Evolutionary conservation across 1,284 basidiomycete genomes (phyloP).

Genomic region (Pholiota adiposa): DNA sequence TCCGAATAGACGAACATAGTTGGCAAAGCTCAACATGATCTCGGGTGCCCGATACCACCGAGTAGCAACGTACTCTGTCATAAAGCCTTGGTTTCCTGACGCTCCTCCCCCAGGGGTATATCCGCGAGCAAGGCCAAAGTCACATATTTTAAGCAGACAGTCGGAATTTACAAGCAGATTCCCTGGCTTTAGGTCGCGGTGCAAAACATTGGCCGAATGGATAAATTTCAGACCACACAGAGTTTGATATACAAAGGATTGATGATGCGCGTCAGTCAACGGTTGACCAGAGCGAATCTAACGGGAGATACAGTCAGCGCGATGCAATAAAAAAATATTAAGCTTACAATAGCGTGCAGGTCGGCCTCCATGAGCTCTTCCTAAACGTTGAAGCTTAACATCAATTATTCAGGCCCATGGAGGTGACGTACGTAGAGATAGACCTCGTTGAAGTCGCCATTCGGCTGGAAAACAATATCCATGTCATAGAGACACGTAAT

Average conservation of each 20-base stretch:
- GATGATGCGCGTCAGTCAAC: slow-evolving; percentile 97
- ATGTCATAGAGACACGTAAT: slow-evolving; percentile 95
- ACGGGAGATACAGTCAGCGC: slow-evolving; percentile 66
- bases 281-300: slow-evolving; percentile 98
- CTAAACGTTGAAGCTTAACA: slow-evolving; percentile 37
- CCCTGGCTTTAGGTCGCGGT: slow-evolving; percentile 97
- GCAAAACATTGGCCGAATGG: slow-evolving; percentile 97
- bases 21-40: slow-evolving; percentile 97
- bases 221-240: slow-evolving; percentile 99
- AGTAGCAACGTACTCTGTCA: slow-evolving; percentile 99
- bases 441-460: slow-evolving; percentile 94
- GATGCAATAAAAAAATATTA: neutral
- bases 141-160: slow-evolving; percentile 97
- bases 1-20: slow-evolving; percentile 62
- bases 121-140: slow-evolving; percentile 96
- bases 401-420: slow-evolving; percentile 52
- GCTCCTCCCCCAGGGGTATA: slow-evolving; percentile 83
- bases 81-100: slow-evolving; percentile 91
- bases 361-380: slow-evolving; percentile 99
- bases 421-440: slow-evolving; percentile 82
- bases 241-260: slow-evolving; percentile 98
- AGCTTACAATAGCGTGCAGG: slow-evolving; percentile 92
- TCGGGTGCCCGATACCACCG: slow-evolving; percentile 97
- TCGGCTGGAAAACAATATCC: slow-evolving; percentile 93
- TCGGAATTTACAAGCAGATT: slow-evolving; percentile 98